A percentile compares a stretch with the other conserved stretches of the same genome.
Evolutionary conservation across 129 eudicot genomes (phyloP).

Genomic region (Scalesia atractyloides): DNA sequence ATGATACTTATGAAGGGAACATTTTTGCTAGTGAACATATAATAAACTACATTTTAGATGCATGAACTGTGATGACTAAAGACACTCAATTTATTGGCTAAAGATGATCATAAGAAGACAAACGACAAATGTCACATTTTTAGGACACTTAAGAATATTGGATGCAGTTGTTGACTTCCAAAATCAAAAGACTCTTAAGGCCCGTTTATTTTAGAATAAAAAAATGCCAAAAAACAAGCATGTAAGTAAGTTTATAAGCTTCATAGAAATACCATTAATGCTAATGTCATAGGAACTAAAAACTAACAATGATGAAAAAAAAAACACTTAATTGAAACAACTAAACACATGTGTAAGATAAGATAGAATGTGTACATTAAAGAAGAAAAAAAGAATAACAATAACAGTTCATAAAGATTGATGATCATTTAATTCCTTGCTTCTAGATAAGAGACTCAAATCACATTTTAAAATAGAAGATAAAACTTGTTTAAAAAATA

Average conservation of each 20-base stretch:
- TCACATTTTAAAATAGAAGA: not conserved
- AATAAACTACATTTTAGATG: not conserved
- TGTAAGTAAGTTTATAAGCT: conserved; percentile 5
- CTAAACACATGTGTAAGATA: conserved; percentile 8
- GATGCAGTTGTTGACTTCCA: not conserved
- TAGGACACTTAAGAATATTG: not conserved
- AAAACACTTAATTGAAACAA: conserved; percentile 1
- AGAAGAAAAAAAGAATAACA: not conserved
- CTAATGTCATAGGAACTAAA: conserved; percentile 1
- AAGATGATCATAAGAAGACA: not conserved
- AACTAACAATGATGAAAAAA: conserved; percentile 1
- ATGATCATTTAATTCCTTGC: conserved; percentile 7
- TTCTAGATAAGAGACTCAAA: not conserved
- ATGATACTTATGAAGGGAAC: not conserved
- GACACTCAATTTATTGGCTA: not conserved
- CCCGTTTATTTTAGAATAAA: not conserved
- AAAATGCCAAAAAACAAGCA: conserved; percentile 1
- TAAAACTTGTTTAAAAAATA: not conserved
- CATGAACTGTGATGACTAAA: not conserved
- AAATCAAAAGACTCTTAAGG: conserved; percentile 14
- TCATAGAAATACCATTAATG: conserved; percentile 2
- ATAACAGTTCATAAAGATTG: not conserved
- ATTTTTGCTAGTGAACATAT: not conserved
- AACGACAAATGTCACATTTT: not conserved
- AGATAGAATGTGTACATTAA: not conserved